Base-by-base conservation (phyloP, 129 eudicot species). In the Centella asiatica region DNA sequence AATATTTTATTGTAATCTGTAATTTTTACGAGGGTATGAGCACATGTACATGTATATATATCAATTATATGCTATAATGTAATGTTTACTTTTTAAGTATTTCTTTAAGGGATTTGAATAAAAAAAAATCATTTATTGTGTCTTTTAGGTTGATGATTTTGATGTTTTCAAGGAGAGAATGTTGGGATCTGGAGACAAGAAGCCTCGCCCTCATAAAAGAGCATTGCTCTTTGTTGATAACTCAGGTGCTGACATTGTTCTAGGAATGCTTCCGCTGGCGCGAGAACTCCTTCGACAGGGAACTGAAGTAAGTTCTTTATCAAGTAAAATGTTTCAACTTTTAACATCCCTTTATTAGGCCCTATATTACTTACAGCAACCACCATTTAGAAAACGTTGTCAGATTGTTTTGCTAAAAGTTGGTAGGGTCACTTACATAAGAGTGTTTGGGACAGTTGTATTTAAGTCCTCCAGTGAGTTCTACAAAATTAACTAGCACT, bases 231-330 rank as follows among this genome's bases (percentile, higher is more conserved):
- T 93, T 84, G 99, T 93, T 25, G 99, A 93, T 72, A 93, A 93
- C 67, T 71, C 99, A 17, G 99, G 99, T 66, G 99, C 99, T 59
- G 99, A 93, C 64, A 74, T 93, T 64, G 84, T 93, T 34, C 61
- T 93, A 57, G 99, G 99, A 61, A 93, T 93, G 96, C 99, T 93
- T 76, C 99, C 99, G 46, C 80, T 93, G 34, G 99, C 99, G 27
- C 76, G 99, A 36, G 99, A 93, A 72, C 86, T 93, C 48, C 79
- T 93, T 44, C 88, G 95, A 28, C 86, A 88, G 73, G 99, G 99
- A 64, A 93, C 99, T 57, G 96, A 93, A 77, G 99, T 93, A 73
- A 62, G 86, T 47, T n/a, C 47, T 15, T 69, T 27, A 17, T 31
- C 19, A 11, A 51, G 65, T 39, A 29, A 67, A 39, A 56, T n/a